These are phyloP conservation scores for Usnea hakonensis DNA, from an alignment of 495 filamentous ascomycete species.

Conservation along the genomic window DNA sequence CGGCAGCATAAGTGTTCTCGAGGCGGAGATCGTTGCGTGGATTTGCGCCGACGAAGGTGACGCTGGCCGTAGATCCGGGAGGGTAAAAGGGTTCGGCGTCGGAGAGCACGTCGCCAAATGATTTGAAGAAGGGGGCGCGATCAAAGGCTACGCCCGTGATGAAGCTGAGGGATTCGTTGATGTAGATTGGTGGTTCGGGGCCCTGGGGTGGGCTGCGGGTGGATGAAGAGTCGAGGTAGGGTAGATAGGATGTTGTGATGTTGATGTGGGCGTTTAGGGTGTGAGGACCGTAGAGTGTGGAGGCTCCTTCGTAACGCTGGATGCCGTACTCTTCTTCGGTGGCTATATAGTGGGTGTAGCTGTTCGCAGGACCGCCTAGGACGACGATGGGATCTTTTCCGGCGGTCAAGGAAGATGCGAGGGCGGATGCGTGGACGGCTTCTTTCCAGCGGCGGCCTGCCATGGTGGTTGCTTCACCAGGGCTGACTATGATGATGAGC, in stretches of 20 bases:
- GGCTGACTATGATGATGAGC: conserved; percentile 75
- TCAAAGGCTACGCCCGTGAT: conserved; percentile 76
- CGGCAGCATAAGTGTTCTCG: conserved; percentile 69
- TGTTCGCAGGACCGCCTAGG: conserved; percentile 89
- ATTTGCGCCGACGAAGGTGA: conserved; percentile 78
- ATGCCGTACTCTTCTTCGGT: conserved; percentile 86
- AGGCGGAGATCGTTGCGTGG: conserved; percentile 79
- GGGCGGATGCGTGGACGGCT: conserved; percentile 55
- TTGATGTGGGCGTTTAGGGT: conserved; percentile 88
- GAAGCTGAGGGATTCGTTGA: conserved; percentile 70
- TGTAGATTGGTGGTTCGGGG: conserved; percentile 72
- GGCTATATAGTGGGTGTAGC: conserved; percentile 91
- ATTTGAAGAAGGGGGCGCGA: conserved; percentile 57
- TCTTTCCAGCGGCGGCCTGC: conserved; percentile 85
- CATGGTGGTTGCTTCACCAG: conserved; percentile 95
- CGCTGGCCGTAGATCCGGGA: conserved; percentile 50
- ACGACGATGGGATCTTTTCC: conserved; percentile 60
- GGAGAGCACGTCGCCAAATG: conserved; percentile 63
- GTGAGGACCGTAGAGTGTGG: conserved; percentile 88
- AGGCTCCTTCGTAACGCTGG: conserved; percentile 93
- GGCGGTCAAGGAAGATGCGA: conserved; percentile 30
- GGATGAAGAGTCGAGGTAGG: conserved; percentile 49
- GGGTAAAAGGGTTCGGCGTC: conserved; percentile 47
- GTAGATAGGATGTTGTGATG: conserved; percentile 63
- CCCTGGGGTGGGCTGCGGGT: conserved; percentile 44